Conservation (phyloP, 2,329 filamentous ascomycete species). For the Penicillium griseofulvum region DNA sequence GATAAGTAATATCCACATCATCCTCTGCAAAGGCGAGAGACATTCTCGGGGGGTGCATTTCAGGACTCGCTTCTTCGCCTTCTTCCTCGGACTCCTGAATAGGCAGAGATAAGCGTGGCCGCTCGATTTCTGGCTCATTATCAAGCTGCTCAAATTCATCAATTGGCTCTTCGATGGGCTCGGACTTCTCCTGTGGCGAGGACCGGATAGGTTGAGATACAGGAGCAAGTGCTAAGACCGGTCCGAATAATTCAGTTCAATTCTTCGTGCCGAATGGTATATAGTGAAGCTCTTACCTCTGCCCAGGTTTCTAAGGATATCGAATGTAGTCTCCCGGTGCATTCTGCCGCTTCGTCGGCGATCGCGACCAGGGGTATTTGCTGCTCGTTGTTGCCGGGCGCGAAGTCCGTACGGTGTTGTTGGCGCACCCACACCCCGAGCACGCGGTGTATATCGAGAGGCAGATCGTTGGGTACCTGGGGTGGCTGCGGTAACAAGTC, state of each 20-base stretch:
- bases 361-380: constrained; percentile 51
- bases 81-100: constrained; percentile 46
- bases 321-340: constrained; percentile 56
- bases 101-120: constrained; percentile 45
- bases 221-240: constrained; percentile 47
- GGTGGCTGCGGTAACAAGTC: constrained; percentile 28
- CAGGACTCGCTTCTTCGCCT: constrained; percentile 45
- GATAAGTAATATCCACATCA: constrained; percentile 43
- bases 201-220: constrained; percentile 47
- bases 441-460: constrained; percentile 36
- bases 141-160: constrained; percentile 49
- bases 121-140: constrained; percentile 46
- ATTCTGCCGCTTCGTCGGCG: constrained; percentile 50
- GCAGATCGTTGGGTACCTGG: constrained; percentile 35
- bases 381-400: constrained; percentile 54
- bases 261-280: background rate
- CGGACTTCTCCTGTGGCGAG: constrained; percentile 43
- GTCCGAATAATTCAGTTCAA: background rate
- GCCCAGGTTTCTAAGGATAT: constrained; percentile 53
- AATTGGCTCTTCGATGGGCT: constrained; percentile 15
- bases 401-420: constrained; percentile 57
- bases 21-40: constrained; percentile 48
- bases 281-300: constrained; percentile 39
- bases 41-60: constrained; percentile 38
- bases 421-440: constrained; percentile 39